Percentiles rank a stretch among this genome's conserved stretches.
These are phyloP conservation scores for Lanmaoa rubissima DNA, from an alignment of 768 basidiomycete genomes.

Conservation along the genomic window DNA sequence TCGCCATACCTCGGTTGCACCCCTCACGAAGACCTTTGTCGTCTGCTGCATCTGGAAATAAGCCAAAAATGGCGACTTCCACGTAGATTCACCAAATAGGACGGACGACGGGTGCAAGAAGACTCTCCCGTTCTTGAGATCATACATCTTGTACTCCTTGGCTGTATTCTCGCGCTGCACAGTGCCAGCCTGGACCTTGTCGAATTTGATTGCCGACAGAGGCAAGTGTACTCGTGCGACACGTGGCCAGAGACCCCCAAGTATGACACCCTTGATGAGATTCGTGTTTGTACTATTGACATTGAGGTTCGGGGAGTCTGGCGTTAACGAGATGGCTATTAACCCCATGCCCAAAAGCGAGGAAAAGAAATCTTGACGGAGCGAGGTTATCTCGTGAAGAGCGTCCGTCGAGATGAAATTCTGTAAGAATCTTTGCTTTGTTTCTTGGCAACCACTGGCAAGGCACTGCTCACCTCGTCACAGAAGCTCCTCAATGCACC, in stretches of 20 bases:
- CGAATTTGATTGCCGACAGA: slow-evolving; percentile 72
- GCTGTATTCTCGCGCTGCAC: slow-evolving; percentile 83
- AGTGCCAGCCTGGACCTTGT: slow-evolving; percentile 80
- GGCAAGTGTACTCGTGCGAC: slow-evolving; percentile 78
- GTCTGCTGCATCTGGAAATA: slow-evolving; percentile 85
- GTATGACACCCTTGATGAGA: slow-evolving; percentile 79
- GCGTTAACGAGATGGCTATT: slow-evolving; percentile 45
- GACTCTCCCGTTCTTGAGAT: slow-evolving; percentile 59
- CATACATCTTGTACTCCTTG: slow-evolving; percentile 80
- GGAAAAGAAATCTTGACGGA: slow-evolving; percentile 74
- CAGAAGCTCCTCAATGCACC: slow-evolving; percentile 57
- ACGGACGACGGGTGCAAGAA: slow-evolving; percentile 85
- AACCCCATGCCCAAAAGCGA: slow-evolving; percentile 73
- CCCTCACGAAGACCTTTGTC: slow-evolving; percentile 80
- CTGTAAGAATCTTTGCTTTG: slow-evolving; percentile 35
- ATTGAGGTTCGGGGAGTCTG: slow-evolving; percentile 55
- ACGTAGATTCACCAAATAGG: slow-evolving; percentile 67
- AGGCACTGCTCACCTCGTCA: slow-evolving; percentile 49
- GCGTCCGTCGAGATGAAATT: slow-evolving; percentile 80
- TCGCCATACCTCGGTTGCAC: slow-evolving; percentile 76
- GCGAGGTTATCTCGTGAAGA: slow-evolving; percentile 72
- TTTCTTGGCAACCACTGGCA: background rate
- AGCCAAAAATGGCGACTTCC: slow-evolving; percentile 76
- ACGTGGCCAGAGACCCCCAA: slow-evolving; percentile 86
- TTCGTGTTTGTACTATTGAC: slow-evolving; percentile 63